Percentiles rank a stretch among this genome's conserved stretches.
Conservation (phyloP, 352 stramenopile species). For the Globisporangium paddicum region DNA sequence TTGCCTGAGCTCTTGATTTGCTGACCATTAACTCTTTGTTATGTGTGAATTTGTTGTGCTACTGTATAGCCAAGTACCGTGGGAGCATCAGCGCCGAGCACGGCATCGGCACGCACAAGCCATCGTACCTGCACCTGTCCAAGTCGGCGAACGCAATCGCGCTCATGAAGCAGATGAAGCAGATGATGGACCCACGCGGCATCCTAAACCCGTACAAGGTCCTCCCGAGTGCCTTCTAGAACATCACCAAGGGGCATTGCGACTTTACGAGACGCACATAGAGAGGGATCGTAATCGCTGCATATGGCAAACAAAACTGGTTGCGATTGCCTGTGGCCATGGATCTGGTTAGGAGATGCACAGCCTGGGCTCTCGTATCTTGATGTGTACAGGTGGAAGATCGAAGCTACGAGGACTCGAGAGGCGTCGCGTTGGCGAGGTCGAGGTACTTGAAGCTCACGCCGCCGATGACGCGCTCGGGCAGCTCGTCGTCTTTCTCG, state of each 20-base stretch:
- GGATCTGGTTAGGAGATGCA: neutral
- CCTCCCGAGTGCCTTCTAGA: constrained; percentile 25
- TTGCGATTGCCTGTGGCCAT: neutral
- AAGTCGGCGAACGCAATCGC: constrained; percentile 81
- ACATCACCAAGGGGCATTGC: too few relatives aligned
- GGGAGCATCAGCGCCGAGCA: constrained; percentile 98
- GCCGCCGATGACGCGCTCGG: constrained; percentile 60
- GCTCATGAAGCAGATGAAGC: constrained; percentile 93
- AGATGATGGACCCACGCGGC: constrained; percentile 92
- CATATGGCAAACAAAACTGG: constrained; percentile 1
- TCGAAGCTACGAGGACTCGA: constrained; percentile 21
- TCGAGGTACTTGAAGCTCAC: constrained; percentile 62
- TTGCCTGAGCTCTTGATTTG: neutral
- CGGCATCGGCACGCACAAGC: constrained; percentile 95
- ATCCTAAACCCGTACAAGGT: constrained; percentile 98
- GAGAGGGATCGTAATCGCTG: too few relatives aligned
- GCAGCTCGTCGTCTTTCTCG: constrained; percentile 59
- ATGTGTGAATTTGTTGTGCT: neutral
- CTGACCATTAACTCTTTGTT: neutral
- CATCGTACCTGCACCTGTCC: constrained; percentile 76
- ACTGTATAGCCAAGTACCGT: constrained; percentile 47
- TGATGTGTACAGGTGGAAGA: neutral
- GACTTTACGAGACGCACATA: neutral
- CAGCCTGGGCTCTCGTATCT: neutral
- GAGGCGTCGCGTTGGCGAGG: constrained; percentile 36